These are phyloP conservation scores for Collariella sp. DNA, from an alignment of 495 filamentous ascomycete genomes.

Conservation along the genomic window DNA sequence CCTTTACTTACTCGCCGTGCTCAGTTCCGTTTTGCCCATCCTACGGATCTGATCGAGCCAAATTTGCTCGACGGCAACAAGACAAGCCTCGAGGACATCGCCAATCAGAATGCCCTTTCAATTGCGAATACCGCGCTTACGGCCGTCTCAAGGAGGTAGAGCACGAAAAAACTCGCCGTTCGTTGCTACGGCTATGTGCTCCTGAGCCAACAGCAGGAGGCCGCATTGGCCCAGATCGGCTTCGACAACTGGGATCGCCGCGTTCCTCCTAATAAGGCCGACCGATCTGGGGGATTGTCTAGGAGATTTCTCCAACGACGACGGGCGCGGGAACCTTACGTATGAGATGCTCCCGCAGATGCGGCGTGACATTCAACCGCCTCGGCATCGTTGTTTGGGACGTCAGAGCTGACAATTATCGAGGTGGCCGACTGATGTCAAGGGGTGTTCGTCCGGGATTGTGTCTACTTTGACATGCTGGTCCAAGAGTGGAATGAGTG, in stretches of 20 bases:
- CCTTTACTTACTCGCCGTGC: neutral
- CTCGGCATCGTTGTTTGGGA: neutral
- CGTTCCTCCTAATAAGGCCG: neutral
- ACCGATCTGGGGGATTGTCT: neutral
- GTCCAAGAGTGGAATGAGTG: neutral
- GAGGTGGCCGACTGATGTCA: neutral
- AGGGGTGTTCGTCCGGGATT: neutral
- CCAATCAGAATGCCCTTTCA: neutral
- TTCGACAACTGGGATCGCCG: neutral
- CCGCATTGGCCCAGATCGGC: neutral
- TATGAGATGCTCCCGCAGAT: neutral
- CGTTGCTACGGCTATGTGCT: neutral
- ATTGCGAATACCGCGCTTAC: neutral
- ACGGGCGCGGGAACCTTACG: neutral
- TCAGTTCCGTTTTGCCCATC: neutral
- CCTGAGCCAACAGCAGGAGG: neutral
- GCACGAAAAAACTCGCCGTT: neutral
- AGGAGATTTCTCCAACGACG: neutral
- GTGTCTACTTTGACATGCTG: neutral
- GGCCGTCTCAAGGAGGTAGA: neutral
- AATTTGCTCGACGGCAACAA: neutral
- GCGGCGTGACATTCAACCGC: neutral
- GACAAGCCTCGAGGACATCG: neutral
- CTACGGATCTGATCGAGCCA: neutral
- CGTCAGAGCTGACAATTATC: neutral